These are phyloP conservation scores for Mycena alexandri DNA, from an alignment of 768 basidiomycete genomes.

Conservation along the genomic window DNA sequence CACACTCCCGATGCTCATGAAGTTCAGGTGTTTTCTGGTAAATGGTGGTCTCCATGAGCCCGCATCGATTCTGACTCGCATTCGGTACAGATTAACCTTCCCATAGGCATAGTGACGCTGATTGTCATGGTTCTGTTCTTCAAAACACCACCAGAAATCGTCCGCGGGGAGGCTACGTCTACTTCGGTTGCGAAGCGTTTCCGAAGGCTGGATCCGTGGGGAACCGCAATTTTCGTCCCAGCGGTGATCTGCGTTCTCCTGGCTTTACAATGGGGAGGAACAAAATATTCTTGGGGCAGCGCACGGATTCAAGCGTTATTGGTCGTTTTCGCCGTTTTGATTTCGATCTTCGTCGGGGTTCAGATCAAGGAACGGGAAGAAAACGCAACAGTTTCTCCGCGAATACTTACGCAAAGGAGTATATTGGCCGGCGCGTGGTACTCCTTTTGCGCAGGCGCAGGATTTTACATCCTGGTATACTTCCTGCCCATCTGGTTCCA, in stretches of 20 bases:
- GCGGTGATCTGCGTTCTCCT: constrained; percentile 41
- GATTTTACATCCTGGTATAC: constrained; percentile 29
- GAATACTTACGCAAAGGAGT: constrained; percentile 32
- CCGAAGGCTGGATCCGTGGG: constrained; percentile 33
- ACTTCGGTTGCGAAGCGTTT: constrained; percentile 18
- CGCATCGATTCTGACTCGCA: too few relatives aligned
- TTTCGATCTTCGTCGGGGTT: constrained; percentile 28
- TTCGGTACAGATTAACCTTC: constrained; percentile 16
- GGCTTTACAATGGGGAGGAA: constrained; percentile 61
- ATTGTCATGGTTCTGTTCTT: constrained; percentile 34
- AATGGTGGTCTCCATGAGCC: too few relatives aligned
- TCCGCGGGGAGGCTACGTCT: not conserved
- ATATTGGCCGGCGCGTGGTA: constrained; percentile 28
- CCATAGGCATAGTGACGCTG: constrained; percentile 32
- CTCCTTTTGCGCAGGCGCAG: constrained; percentile 24
- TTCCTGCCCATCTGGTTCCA: constrained; percentile 45
- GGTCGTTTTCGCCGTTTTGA: constrained; percentile 29
- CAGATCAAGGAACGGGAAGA: constrained; percentile 23
- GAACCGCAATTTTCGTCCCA: constrained; percentile 33
- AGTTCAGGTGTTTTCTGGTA: too few relatives aligned
- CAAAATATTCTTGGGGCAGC: constrained; percentile 55
- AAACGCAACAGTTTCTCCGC: constrained; percentile 32
- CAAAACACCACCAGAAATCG: constrained; percentile 32
- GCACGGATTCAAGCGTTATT: constrained; percentile 21
- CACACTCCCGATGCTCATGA: too few relatives aligned